Base-by-base conservation (phyloP, 2,329 filamentous ascomycete species). In the Chaetomium sp. region DNA sequence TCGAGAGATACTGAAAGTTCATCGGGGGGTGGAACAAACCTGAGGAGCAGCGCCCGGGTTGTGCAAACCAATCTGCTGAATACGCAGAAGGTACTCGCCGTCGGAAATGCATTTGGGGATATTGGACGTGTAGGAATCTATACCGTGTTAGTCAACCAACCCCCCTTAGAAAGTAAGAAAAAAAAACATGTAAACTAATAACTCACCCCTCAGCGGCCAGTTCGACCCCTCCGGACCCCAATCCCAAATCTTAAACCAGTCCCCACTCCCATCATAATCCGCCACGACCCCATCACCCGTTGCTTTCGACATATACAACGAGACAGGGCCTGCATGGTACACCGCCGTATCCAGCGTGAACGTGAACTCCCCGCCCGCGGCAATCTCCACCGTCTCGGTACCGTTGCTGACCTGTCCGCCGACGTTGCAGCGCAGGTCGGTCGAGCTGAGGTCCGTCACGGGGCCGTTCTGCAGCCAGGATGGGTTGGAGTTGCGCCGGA, bases 61-160 rank as follows among this genome's bases (percentile, higher is more conserved):
- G 72, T 86, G 83, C 51, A 86, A 79, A 32, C 79, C 83, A 51
- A 86, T 76, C 52, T 80, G 74, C 55, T 84, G 80, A 65, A 82
- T 78, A 41, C 81, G 74, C 36, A 84, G 71, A 37, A 85, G 76
- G 64, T 85, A 85, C 60, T 83, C 77, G 56, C 82, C 82, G 41
- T 79, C 66, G 36, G 75, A 74, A 52, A 85, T 73, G 60, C 76
- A 76, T 33, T 67, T 62, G 3, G 81, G 81, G 60, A 85, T 78
- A 52, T 70, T 65, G 60, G 62, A 66, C 1, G 67, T 66, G 65
- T 74, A 74, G 0, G 68, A 61, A n/a, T 60, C 67, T 67, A 34
- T n/a, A 11, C 12, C 38, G 43, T 19, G 12, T 5, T 2, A 2
- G 38, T 37, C 41, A 52, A 41, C 27, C 37, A 38, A 38, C 37